Evolutionary conservation across 2,329 filamentous ascomycete genomes (phyloP).

Genomic region (Cercospora sp.): DNA sequence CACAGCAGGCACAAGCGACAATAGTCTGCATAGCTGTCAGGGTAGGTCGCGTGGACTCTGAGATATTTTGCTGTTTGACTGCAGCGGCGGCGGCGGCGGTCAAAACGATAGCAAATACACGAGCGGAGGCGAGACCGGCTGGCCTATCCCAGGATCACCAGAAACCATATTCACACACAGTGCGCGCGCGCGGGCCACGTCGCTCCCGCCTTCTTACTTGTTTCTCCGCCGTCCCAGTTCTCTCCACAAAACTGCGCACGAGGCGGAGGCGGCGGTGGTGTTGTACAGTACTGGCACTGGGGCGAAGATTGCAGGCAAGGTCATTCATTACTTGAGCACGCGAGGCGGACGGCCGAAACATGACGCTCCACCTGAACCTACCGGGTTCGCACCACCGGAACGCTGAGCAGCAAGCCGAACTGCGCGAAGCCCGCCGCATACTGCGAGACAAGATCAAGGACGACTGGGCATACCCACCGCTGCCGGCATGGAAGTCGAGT

Average conservation of each 20-base stretch:
- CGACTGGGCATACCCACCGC: constrained; percentile 48
- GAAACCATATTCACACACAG: background rate
- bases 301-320: background rate
- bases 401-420: constrained; percentile 46
- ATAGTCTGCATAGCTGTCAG: background rate
- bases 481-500: constrained; percentile 32
- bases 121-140: background rate
- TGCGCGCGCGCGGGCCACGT: background rate
- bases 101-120: background rate
- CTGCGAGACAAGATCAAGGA: constrained; percentile 46
- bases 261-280: background rate
- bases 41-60: background rate
- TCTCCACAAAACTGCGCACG: background rate
- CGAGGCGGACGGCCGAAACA: constrained; percentile 10
- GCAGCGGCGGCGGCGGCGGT: background rate
- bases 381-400: constrained; percentile 29
- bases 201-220: background rate
- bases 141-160: background rate
- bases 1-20: background rate
- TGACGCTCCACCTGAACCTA: constrained; percentile 35
- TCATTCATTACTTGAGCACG: background rate
- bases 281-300: background rate
- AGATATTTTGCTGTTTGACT: background rate
- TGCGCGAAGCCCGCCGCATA: constrained; percentile 45
- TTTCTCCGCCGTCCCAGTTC: background rate